phyloP scores from a whole-genome alignment of 2,329 filamentous ascomycete genomes.

The Pseudofabraea citricarpa region DNA sequence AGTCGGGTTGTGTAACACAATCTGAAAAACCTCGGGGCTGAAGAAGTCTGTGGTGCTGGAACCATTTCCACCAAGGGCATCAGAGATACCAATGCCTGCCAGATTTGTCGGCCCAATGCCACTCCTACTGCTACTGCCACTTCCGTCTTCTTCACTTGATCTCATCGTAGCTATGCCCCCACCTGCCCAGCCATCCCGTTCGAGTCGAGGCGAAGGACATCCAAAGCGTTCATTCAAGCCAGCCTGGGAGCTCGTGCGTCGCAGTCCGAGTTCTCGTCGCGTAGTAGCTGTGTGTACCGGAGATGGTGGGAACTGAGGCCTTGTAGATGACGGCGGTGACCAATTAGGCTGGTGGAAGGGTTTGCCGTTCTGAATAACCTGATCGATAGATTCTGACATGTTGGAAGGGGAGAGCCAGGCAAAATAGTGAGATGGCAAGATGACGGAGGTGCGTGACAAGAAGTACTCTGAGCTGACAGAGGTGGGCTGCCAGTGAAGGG shows the following conservation, averaged over 20 bases:
- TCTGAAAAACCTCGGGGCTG: slow-evolving; percentile 43
- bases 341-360: neutral
- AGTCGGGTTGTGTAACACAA: slow-evolving; percentile 43
- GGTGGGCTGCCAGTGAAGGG: neutral
- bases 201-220: neutral
- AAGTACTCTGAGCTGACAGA: neutral
- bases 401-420: neutral
- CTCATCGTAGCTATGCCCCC: neutral
- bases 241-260: neutral
- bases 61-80: neutral
- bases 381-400: slow-evolving; percentile 9
- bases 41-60: slow-evolving; percentile 39
- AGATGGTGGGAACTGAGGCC: neutral
- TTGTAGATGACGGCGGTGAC: slow-evolving; percentile 4
- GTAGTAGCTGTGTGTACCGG: neutral
- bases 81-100: neutral
- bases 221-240: neutral
- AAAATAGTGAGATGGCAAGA: neutral
- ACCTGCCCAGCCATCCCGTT: neutral
- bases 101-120: neutral
- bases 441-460: neutral
- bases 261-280: neutral
- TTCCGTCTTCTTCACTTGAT: slow-evolving; percentile 1
- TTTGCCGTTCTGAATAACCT: slow-evolving; percentile 10
- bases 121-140: slow-evolving; percentile 5